A percentile compares a stretch with the other conserved stretches of the same genome.
These are phyloP conservation scores for Antrodiella citrinella DNA, from an alignment of 768 basidiomycete species.

Conservation along the genomic window DNA sequence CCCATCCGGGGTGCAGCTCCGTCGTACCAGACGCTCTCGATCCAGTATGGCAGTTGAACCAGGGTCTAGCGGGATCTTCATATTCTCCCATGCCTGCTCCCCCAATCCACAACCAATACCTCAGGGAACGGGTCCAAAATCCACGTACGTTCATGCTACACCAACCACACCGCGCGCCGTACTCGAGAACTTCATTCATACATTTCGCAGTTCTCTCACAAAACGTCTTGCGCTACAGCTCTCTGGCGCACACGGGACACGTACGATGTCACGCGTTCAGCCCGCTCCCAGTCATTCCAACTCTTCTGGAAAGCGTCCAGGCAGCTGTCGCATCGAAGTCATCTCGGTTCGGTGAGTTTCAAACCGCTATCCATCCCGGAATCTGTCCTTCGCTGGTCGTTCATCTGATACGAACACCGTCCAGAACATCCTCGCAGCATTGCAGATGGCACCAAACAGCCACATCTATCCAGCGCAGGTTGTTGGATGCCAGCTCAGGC, in stretches of 20 bases:
- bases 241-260: neutral
- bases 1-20: no score
- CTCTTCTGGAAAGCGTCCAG: neutral
- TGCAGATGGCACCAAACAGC: neutral
- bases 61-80: no score
- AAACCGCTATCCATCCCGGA: neutral
- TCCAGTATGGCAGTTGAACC: no score
- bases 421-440: neutral
- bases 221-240: neutral
- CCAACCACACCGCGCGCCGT: no score
- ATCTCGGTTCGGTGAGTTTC: neutral
- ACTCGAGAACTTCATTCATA: neutral
- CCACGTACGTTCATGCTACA: no score
- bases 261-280: neutral
- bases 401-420: neutral
- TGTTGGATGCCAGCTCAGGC: no score
- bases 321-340: neutral
- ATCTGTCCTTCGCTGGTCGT: neutral
- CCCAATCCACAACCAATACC: no score
- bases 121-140: no score
- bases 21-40: no score
- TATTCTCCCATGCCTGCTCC: no score
- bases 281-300: neutral
- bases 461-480: no score
- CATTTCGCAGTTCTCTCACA: neutral